Evolutionary conservation across 768 basidiomycete genomes (phyloP).

Genomic region (Lentinula guzmanii): DNA sequence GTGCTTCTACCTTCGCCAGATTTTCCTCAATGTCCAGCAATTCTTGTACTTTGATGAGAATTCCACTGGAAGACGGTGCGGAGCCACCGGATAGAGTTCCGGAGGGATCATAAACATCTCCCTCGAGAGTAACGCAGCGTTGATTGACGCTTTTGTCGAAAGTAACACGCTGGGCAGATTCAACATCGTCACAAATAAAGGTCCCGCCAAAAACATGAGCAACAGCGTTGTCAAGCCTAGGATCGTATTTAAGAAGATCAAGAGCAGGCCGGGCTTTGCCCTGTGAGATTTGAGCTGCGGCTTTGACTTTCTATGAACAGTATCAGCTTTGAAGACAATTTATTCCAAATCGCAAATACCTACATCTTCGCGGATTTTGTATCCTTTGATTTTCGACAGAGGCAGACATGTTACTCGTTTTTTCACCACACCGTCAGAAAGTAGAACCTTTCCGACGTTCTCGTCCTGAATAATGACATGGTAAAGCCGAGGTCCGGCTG

Average conservation of each 20-base stretch:
- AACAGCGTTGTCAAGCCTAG: slow-evolving; percentile 85
- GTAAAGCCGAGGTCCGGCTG: slow-evolving; percentile 84
- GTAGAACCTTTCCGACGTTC: slow-evolving; percentile 75
- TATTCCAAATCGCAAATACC: slow-evolving; percentile 13
- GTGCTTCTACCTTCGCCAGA: slow-evolving; percentile 41
- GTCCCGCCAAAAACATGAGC: slow-evolving; percentile 91
- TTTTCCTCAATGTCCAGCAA: slow-evolving; percentile 61
- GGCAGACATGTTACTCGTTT: slow-evolving; percentile 93
- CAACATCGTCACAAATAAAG: slow-evolving; percentile 85
- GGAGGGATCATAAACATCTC: slow-evolving; percentile 94
- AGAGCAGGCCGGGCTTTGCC: slow-evolving; percentile 83
- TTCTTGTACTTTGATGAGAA: slow-evolving; percentile 80
- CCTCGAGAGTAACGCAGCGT: slow-evolving; percentile 87
- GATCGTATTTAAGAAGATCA: slow-evolving; percentile 78
- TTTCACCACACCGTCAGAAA: slow-evolving; percentile 68
- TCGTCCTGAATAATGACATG: slow-evolving; percentile 95
- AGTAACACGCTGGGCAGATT: slow-evolving; percentile 82
- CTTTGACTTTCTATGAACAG: slow-evolving; percentile 60
- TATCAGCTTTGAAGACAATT: background rate
- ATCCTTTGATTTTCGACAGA: slow-evolving; percentile 81
- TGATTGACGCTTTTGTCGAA: slow-evolving; percentile 65
- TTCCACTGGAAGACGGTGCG: slow-evolving; percentile 67
- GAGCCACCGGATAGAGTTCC: slow-evolving; percentile 92
- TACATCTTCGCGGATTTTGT: slow-evolving; percentile 38
- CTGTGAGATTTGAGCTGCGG: slow-evolving; percentile 65